A percentile compares a stretch with the other conserved stretches of the same genome.
Conservation (phyloP, 2,329 filamentous ascomycete species). For the Xylaria polymorpha region DNA sequence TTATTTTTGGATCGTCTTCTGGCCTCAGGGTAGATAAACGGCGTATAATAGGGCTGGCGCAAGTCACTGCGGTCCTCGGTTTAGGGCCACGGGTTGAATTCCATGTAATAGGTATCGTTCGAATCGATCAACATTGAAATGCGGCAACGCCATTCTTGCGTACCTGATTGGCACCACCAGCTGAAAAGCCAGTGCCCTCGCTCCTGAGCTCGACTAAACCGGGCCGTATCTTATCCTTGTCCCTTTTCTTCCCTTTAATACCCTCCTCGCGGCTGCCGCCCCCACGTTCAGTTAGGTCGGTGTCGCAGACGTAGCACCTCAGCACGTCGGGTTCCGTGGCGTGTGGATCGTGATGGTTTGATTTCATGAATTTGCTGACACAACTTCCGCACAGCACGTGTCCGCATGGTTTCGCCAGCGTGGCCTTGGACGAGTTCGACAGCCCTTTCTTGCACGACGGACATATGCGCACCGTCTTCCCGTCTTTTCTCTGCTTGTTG, state of each 20-base stretch:
- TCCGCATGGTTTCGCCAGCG: constrained; percentile 87
- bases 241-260: constrained; percentile 58
- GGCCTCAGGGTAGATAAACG: constrained; percentile 1
- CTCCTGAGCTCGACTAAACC: constrained; percentile 83
- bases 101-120: constrained; percentile 3
- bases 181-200: constrained; percentile 93
- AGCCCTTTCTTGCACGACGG: constrained; percentile 87
- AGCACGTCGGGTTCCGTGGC: constrained; percentile 57
- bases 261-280: constrained; percentile 43
- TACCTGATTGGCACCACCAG: constrained; percentile 83
- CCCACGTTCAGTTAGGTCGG: constrained; percentile 67
- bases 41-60: not conserved
- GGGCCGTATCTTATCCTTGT: constrained; percentile 68
- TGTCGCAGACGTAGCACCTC: constrained; percentile 88
- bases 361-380: constrained; percentile 82
- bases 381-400: constrained; percentile 91
- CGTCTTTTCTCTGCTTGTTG: constrained; percentile 48
- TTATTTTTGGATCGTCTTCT: not conserved
- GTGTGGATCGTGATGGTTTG: constrained; percentile 67
- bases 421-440: constrained; percentile 83
- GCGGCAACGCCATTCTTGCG: constrained; percentile 77
- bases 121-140: constrained; percentile 76
- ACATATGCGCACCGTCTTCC: constrained; percentile 65
- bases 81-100: not conserved
- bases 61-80: not conserved